Evolutionary conservation across 2,329 filamentous ascomycete species (phyloP).

Genomic region (Monilinia fructicola): DNA sequence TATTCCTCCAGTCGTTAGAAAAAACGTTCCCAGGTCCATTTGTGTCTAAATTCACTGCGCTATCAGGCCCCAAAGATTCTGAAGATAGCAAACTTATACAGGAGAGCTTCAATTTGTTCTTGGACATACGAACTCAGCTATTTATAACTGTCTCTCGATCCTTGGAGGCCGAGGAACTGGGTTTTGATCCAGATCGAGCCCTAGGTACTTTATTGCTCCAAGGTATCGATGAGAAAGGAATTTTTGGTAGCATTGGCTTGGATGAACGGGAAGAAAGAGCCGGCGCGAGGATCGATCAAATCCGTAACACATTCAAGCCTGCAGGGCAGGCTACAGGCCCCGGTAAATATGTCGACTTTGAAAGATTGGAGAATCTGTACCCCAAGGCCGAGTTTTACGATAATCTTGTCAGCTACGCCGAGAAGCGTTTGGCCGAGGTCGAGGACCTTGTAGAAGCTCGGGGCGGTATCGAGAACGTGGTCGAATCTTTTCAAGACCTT

Average conservation of each 20-base stretch:
- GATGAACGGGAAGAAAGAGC: not conserved
- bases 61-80: not conserved
- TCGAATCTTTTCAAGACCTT: constrained; percentile 40
- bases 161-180: constrained; percentile 32
- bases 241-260: not conserved
- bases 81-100: constrained; percentile 46
- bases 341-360: constrained; percentile 44
- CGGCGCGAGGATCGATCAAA: constrained; percentile 39
- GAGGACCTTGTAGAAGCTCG: constrained; percentile 43
- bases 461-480: constrained; percentile 44
- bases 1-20: constrained; percentile 40
- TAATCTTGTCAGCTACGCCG: constrained; percentile 48
- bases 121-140: constrained; percentile 56
- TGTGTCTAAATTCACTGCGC: constrained; percentile 36
- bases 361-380: constrained; percentile 47
- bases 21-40: constrained; percentile 41
- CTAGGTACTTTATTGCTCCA: not conserved
- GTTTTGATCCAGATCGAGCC: constrained; percentile 44
- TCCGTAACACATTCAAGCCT: constrained; percentile 41
- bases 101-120: constrained; percentile 49
- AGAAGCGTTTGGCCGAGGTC: constrained; percentile 48
- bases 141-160: constrained; percentile 47
- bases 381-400: constrained; percentile 51
- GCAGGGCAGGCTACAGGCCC: constrained; percentile 38
- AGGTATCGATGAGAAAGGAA: not conserved